These are phyloP conservation scores for Boletus subcaerulescens DNA, from an alignment of 768 basidiomycete species.

Conservation along the genomic window DNA sequence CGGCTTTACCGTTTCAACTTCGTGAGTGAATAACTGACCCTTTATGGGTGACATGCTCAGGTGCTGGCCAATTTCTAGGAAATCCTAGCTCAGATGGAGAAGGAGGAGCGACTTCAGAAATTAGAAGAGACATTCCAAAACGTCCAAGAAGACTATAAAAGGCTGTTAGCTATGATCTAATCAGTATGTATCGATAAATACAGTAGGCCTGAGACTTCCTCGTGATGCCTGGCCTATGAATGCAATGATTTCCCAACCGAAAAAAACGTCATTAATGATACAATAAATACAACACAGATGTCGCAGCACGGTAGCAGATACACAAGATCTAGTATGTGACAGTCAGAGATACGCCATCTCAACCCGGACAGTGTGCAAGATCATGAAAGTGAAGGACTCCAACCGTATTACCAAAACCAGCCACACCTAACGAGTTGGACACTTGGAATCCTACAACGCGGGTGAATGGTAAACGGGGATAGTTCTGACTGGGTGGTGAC, in stretches of 20 bases:
- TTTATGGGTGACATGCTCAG: background rate
- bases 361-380: background rate
- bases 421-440: constrained; percentile 50
- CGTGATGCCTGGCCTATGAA: constrained; percentile 12
- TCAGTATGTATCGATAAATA: background rate
- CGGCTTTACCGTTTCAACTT: constrained; percentile 94
- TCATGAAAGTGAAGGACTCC: constrained; percentile 28
- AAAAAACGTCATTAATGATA: constrained; percentile 14
- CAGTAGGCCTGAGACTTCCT: no score
- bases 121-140: constrained; percentile 90
- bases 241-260: background rate
- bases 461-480: constrained; percentile 77
- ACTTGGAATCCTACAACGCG: constrained; percentile 60
- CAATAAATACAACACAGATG: constrained; percentile 23
- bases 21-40: constrained; percentile 44
- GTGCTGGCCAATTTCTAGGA: constrained; percentile 49
- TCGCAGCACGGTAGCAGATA: constrained; percentile 18
- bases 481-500: constrained; percentile 12
- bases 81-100: constrained; percentile 82
- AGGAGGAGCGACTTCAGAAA: constrained; percentile 82
- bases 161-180: constrained; percentile 61
- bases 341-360: background rate
- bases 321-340: constrained; percentile 9
- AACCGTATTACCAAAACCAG: constrained; percentile 76
- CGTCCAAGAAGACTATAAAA: constrained; percentile 80